Conservation (phyloP, 2,329 filamentous ascomycete species). For the Camillea tinctor region DNA sequence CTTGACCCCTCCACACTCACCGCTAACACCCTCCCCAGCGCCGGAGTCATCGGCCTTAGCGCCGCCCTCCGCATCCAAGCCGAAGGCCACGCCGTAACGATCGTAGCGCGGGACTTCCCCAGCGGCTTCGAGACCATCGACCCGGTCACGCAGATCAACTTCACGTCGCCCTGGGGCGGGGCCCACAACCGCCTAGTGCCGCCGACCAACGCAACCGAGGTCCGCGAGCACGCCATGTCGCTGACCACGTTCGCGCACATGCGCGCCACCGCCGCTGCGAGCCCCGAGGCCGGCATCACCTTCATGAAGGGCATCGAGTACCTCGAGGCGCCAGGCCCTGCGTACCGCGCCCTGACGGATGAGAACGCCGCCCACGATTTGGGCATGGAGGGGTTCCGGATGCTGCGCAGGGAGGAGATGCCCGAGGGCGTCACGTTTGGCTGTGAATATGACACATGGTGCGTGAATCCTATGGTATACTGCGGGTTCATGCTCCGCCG, state of each 20-base stretch:
- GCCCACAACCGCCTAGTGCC: slow-evolving; percentile 55
- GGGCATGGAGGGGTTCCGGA: slow-evolving; percentile 38
- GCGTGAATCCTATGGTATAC: slow-evolving; percentile 55
- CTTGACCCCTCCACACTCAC: not conserved
- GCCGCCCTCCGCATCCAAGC: slow-evolving; percentile 46
- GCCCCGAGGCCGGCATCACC: slow-evolving; percentile 46
- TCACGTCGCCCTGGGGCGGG: slow-evolving; percentile 57
- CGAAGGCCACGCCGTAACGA: slow-evolving; percentile 39
- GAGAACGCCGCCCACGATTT: slow-evolving; percentile 30
- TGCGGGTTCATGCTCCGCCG: slow-evolving; percentile 46
- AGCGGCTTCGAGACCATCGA: slow-evolving; percentile 46
- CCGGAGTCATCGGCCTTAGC: slow-evolving; percentile 53
- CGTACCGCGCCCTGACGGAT: slow-evolving; percentile 38
- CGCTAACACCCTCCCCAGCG: slow-evolving; percentile 35
- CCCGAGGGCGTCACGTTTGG: slow-evolving; percentile 45
- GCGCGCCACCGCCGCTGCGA: slow-evolving; percentile 29
- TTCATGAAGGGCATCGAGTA: slow-evolving; percentile 51
- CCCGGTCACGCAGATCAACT: slow-evolving; percentile 44
- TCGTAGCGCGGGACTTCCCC: slow-evolving; percentile 48
- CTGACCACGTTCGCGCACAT: slow-evolving; percentile 44
- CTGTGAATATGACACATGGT: slow-evolving; percentile 54
- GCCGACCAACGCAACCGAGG: slow-evolving; percentile 32
- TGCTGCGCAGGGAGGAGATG: slow-evolving; percentile 37
- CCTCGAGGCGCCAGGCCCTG: slow-evolving; percentile 44
- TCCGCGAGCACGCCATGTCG: slow-evolving; percentile 44